Evolutionary conservation across 164 flowering plant species (phyloP).

Genomic region (Santalum album): DNA sequence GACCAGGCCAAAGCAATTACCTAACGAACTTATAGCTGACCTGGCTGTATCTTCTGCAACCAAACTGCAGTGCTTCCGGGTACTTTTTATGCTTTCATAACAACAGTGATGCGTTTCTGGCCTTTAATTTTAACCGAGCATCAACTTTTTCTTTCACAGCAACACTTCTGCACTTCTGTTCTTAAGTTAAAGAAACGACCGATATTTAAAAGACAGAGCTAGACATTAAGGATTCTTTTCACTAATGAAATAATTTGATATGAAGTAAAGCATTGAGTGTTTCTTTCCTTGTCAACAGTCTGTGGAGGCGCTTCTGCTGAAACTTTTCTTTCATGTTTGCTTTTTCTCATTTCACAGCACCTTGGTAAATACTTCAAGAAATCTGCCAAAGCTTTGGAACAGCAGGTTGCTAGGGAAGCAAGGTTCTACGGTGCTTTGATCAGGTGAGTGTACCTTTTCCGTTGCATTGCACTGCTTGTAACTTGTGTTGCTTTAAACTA

Average conservation of each 20-base stretch:
- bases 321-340: neutral
- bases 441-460: constrained; percentile 36
- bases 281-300: neutral
- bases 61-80: constrained; percentile 84
- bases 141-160: neutral
- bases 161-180: neutral
- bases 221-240: neutral
- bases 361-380: constrained; percentile 89
- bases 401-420: constrained; percentile 79
- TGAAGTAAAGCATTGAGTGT: neutral
- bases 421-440: constrained; percentile 94
- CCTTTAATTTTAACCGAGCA: too few species aligned
- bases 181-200: too few species aligned
- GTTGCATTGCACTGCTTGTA: neutral
- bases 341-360: constrained; percentile 35
- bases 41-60: constrained; percentile 82
- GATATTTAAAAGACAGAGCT: too few species aligned
- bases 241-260: neutral
- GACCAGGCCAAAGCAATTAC: constrained; percentile 82
- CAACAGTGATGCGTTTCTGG: neutral
- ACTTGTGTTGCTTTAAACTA: neutral
- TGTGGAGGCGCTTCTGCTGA: neutral
- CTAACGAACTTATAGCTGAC: constrained; percentile 71
- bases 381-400: constrained; percentile 82
- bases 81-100: constrained; percentile 15